Evolutionary conservation across 78 protist genomes (phyloP), one percentile per base, ranked within the genome.

Genomic region (Speleostelium caveatum): DNA sequence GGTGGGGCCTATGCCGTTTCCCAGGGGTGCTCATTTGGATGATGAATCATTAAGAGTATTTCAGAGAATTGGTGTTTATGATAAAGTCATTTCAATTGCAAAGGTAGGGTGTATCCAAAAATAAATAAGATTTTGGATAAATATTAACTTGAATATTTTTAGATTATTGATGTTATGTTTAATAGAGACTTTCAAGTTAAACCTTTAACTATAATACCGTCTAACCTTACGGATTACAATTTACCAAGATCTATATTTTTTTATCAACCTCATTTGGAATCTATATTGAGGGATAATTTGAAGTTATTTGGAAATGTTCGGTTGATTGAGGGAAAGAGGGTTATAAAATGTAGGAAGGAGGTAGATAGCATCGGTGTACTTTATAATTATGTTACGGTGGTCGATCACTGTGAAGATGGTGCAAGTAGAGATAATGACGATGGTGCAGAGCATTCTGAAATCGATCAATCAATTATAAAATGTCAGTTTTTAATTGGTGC

Each of bases 1-100:
- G 16, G 6, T 35, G 16, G 35, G 45, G 1, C 36, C 38, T 33
- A 39, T 32, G 7, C 32, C 58, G 36, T 53, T 79, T 38, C 88
- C 88, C 17, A 49, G 76, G 28, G 88, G 77, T 39, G 88, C 88
- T 26, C 88, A 79, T 66, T 14, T 79, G 17, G 88, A 79, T 39
- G 88, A 79, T 56, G 76, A 67, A 39, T 75, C 61, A 21, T 26
- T 67, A 26, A 30, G 88, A 38, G 38, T 79, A n/a, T 72, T 79
- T 7, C 73, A 79, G 55, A 30, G 28, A 16, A n/a, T 79, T 67
- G 88, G 88, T 14, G 36, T 79, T 21, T 66, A 79, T 0, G 26
- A 67, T 26, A 68, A 67, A 53, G 26, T 79, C 36, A 19, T 56
- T 30, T 79, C 88, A 38, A 67, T 22, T 67, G 88, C 67, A 79